Percentiles rank a stretch among this genome's conserved stretches.
Conservation (phyloP, 305 asterid species). For the Euphrasia arctica region DNA sequence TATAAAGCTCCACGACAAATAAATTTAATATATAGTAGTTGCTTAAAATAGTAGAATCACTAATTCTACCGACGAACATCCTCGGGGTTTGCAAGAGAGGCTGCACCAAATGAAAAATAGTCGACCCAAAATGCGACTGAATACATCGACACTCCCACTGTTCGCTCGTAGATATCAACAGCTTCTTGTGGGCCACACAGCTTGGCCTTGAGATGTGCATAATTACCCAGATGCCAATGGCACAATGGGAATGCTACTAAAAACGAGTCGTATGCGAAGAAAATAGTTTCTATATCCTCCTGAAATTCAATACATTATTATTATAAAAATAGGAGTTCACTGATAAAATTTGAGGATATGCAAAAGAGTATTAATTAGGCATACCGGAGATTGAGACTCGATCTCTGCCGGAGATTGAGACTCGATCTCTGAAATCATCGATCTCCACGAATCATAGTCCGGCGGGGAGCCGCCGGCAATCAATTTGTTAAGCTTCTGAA, state of each 20-base stretch:
- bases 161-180: conserved; percentile 65
- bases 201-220: conserved; percentile 64
- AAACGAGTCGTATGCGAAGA: conserved; percentile 70
- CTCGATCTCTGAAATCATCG: conserved; percentile 63
- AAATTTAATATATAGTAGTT: not conserved
- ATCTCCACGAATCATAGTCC: conserved; percentile 65
- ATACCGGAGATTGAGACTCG: conserved; percentile 55
- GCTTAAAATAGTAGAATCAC: conserved; percentile 24
- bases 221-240: conserved; percentile 82
- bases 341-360: conserved; percentile 31
- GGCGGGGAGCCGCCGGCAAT: conserved; percentile 39
- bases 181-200: conserved; percentile 58
- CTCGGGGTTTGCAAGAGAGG: conserved; percentile 58
- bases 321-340: conserved; percentile 14
- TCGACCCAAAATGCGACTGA: conserved; percentile 85
- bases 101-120: conserved; percentile 60
- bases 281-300: conserved; percentile 65
- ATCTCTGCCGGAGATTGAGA: conserved; percentile 52
- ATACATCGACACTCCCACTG: conserved; percentile 49
- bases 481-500: conserved; percentile 52
- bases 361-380: conserved; percentile 18
- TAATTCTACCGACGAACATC: conserved; percentile 74
- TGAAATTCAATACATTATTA: conserved; percentile 33
- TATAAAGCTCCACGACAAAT: conserved; percentile 12
- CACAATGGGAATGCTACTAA: conserved; percentile 75